Evolutionary conservation across 805 yeast genomes (phyloP).

Genomic region (Citeromyces nyonsensis): DNA sequence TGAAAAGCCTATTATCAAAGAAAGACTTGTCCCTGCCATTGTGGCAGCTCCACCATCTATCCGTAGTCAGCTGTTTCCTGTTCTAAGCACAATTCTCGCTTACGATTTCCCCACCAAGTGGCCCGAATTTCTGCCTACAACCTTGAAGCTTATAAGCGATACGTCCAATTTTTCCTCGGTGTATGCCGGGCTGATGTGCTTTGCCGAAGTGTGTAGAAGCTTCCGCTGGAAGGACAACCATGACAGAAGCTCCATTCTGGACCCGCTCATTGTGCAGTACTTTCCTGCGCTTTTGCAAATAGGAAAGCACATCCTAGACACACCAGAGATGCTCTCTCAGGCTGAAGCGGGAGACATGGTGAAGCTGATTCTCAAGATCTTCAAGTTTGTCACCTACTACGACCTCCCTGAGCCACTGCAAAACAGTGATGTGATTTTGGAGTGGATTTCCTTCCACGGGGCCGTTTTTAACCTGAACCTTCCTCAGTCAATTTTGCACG

Average conservation of each 20-base stretch:
- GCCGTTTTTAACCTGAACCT: slow-evolving; percentile 41
- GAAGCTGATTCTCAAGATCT: slow-evolving; percentile 59
- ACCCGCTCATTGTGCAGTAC: slow-evolving; percentile 39
- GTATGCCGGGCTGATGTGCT: slow-evolving; percentile 61
- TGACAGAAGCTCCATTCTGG: slow-evolving; percentile 33
- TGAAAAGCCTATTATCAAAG: slow-evolving; percentile 64
- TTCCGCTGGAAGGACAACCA: slow-evolving; percentile 65
- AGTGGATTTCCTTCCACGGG: slow-evolving; percentile 73
- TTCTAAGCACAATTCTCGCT: slow-evolving; percentile 32
- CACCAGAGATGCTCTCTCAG: slow-evolving; percentile 12
- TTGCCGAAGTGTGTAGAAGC: slow-evolving; percentile 60
- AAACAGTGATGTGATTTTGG: slow-evolving; percentile 27
- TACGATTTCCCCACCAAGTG: slow-evolving; percentile 25
- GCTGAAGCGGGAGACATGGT: slow-evolving; percentile 66
- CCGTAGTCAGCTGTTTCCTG: slow-evolving; percentile 33
- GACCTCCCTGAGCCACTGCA: slow-evolving; percentile 66
- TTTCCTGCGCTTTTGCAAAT: slow-evolving; percentile 58
- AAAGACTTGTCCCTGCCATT: slow-evolving; percentile 51
- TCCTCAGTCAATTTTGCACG: slow-evolving; percentile 33
- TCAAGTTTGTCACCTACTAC: slow-evolving; percentile 66
- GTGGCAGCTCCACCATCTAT: slow-evolving; percentile 25
- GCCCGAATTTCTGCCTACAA: slow-evolving; percentile 38
- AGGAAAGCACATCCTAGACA: slow-evolving; percentile 34
- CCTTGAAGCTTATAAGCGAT: slow-evolving; percentile 25
- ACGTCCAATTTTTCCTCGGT: slow-evolving; percentile 21